Percentiles rank a stretch among this genome's conserved stretches.
These are phyloP conservation scores for Coemansia sp. DNA, from an alignment of 192 early-diverging fungal species.

Conservation along the genomic window DNA sequence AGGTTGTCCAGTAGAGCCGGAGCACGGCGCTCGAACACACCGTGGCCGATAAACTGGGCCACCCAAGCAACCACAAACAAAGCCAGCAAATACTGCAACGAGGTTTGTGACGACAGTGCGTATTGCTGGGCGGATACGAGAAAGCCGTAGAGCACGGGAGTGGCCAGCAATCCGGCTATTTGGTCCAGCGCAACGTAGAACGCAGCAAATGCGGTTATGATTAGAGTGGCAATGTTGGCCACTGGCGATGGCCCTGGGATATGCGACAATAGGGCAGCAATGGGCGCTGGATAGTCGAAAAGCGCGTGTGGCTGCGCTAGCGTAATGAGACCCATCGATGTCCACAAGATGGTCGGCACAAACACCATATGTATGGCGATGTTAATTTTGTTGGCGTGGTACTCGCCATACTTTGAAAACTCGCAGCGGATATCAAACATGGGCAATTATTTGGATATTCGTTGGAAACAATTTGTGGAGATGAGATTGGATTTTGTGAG, in stretches of 20 bases:
- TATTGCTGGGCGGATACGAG: constrained; percentile 68
- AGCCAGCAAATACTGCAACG: constrained; percentile 56
- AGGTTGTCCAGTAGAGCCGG: constrained; percentile 87
- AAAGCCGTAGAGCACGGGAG: constrained; percentile 65
- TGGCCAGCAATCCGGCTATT: constrained; percentile 51
- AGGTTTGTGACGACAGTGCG: constrained; percentile 48
- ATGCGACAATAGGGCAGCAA: constrained; percentile 34
- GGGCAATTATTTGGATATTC: neutral
- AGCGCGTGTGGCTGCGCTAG: constrained; percentile 42
- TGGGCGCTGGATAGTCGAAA: constrained; percentile 37
- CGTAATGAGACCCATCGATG: constrained; percentile 63
- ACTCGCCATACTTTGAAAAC: constrained; percentile 76
- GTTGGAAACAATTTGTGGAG: neutral
- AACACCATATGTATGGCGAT: constrained; percentile 82
- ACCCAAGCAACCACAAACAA: constrained; percentile 80
- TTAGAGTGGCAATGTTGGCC: constrained; percentile 60
- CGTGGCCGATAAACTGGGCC: constrained; percentile 89
- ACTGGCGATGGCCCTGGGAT: constrained; percentile 43
- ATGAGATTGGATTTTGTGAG: neutral
- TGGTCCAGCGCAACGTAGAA: constrained; percentile 83
- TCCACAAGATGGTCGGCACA: constrained; percentile 90
- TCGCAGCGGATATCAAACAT: constrained; percentile 78
- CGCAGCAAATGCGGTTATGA: constrained; percentile 57
- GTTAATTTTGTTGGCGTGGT: constrained; percentile 79
- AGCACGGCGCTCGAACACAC: constrained; percentile 79